Evolutionary conservation across 2,329 filamentous ascomycete genomes (phyloP).

Genomic region (Drechslerella dactyloides): DNA sequence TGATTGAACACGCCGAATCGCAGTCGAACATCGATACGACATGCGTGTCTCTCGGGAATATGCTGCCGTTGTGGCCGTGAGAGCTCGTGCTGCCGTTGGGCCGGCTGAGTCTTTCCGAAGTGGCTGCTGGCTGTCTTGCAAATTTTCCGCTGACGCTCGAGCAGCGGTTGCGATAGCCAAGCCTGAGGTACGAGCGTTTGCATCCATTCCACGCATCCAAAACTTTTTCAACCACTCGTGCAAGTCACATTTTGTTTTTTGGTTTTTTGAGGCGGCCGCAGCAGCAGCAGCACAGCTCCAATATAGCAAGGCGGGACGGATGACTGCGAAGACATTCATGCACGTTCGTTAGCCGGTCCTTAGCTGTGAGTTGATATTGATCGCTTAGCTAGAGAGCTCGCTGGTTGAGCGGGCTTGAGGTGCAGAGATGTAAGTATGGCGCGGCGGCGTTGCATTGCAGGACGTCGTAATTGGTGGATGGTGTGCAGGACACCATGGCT

Average conservation of each 20-base stretch:
- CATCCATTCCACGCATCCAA: too few species aligned
- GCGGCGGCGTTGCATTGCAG: constrained; percentile 2
- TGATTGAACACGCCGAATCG: background rate
- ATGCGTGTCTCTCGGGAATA: background rate
- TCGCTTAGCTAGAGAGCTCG: background rate
- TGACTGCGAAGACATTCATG: too few species aligned
- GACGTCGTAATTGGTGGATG: background rate
- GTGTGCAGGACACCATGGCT: constrained; percentile 1
- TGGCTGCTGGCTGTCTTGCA: constrained; percentile 3
- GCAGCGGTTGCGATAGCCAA: background rate
- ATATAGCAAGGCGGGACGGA: too few species aligned
- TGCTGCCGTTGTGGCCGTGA: background rate
- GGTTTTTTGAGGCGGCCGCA: too few species aligned
- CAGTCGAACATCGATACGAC: background rate
- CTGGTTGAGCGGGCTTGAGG: background rate
- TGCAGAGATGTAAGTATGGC: background rate
- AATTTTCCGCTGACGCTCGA: constrained; percentile 3
- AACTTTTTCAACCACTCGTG: too few species aligned
- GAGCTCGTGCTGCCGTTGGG: background rate
- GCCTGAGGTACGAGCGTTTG: background rate
- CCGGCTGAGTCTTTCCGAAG: constrained; percentile 4
- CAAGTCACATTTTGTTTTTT: too few species aligned
- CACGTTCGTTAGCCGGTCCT: too few species aligned
- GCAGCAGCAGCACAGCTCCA: too few species aligned
- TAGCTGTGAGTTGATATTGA: background rate